These are phyloP conservation scores for Yamadazyma laniorum DNA, from an alignment of 805 yeast genomes.

Conservation along the genomic window DNA sequence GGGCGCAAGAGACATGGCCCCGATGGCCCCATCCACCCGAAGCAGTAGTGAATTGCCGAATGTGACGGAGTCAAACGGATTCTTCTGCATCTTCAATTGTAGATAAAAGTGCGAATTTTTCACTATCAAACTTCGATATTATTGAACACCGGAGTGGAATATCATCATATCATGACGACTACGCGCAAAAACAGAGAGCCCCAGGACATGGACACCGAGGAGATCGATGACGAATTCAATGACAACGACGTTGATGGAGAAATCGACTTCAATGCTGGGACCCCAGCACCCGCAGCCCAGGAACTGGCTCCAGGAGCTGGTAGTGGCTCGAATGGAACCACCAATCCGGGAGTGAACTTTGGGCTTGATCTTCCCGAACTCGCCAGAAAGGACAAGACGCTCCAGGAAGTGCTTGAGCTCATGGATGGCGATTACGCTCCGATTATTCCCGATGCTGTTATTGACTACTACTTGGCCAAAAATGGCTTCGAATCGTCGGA, in stretches of 20 bases:
- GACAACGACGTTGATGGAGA: slow-evolving; percentile 18
- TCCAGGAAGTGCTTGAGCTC: slow-evolving; percentile 79
- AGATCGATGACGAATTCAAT: slow-evolving; percentile 24
- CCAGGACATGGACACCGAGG: slow-evolving; percentile 18
- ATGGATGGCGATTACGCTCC: slow-evolving; percentile 92
- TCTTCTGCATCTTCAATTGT: slow-evolving; percentile 5
- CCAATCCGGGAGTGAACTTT: slow-evolving; percentile 6
- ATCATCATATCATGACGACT: slow-evolving; percentile 2
- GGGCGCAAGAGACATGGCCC: slow-evolving; percentile 87
- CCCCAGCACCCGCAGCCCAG: slow-evolving; percentile 1
- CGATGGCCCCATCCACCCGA: slow-evolving; percentile 87
- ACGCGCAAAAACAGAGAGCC: slow-evolving; percentile 1
- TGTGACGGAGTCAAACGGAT: slow-evolving; percentile 48
- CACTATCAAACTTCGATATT: background rate
- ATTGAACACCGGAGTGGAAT: no score
- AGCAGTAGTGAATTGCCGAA: slow-evolving; percentile 81
- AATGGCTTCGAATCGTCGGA: slow-evolving; percentile 85
- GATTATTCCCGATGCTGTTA: slow-evolving; percentile 93
- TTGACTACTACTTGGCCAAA: slow-evolving; percentile 84
- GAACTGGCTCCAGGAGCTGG: slow-evolving; percentile 2
- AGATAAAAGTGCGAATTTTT: background rate
- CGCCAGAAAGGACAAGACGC: slow-evolving; percentile 74
- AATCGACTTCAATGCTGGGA: background rate
- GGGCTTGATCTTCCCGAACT: slow-evolving; percentile 56
- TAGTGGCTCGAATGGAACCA: slow-evolving; percentile 3